Evolutionary conservation across 2,329 filamentous ascomycete genomes (phyloP).

Genomic region (Sarocladiaceae sp.): DNA sequence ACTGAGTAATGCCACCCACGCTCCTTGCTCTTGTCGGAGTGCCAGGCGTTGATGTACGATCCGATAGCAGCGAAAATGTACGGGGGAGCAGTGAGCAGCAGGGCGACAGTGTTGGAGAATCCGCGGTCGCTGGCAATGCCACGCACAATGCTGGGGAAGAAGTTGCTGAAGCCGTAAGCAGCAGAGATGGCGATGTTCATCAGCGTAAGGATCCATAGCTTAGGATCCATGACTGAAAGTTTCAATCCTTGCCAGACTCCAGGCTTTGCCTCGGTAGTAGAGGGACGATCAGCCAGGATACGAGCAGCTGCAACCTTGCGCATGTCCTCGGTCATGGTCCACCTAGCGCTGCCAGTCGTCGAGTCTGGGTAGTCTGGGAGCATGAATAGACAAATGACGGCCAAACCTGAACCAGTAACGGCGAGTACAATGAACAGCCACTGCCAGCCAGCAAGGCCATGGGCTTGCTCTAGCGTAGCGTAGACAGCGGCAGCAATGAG

Average conservation of each 20-base stretch:
- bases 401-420: slow-evolving; percentile 15
- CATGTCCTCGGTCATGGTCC: slow-evolving; percentile 20
- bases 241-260: slow-evolving; percentile 19
- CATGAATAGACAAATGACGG: slow-evolving; percentile 16
- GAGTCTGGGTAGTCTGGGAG: slow-evolving; percentile 20
- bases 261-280: slow-evolving; percentile 17
- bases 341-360: slow-evolving; percentile 18
- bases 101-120: slow-evolving; percentile 16
- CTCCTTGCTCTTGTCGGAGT: slow-evolving; percentile 17
- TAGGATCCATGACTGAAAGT: slow-evolving; percentile 18
- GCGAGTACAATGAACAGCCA: slow-evolving; percentile 37
- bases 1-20: slow-evolving; percentile 15
- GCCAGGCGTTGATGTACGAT: slow-evolving; percentile 16
- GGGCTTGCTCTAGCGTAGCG: slow-evolving; percentile 14
- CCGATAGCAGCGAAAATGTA: slow-evolving; percentile 18
- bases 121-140: slow-evolving; percentile 20
- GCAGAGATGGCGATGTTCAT: slow-evolving; percentile 16
- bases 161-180: slow-evolving; percentile 16
- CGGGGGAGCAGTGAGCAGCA: slow-evolving; percentile 18
- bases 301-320: slow-evolving; percentile 19
- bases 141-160: slow-evolving; percentile 21
- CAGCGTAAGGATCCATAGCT: slow-evolving; percentile 19
- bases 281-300: slow-evolving; percentile 19
- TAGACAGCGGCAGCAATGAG: slow-evolving; percentile 21
- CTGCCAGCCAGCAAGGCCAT: slow-evolving; percentile 32